These are phyloP conservation scores for Mycena latifolia DNA, from an alignment of 768 basidiomycete species.

Conservation along the genomic window DNA sequence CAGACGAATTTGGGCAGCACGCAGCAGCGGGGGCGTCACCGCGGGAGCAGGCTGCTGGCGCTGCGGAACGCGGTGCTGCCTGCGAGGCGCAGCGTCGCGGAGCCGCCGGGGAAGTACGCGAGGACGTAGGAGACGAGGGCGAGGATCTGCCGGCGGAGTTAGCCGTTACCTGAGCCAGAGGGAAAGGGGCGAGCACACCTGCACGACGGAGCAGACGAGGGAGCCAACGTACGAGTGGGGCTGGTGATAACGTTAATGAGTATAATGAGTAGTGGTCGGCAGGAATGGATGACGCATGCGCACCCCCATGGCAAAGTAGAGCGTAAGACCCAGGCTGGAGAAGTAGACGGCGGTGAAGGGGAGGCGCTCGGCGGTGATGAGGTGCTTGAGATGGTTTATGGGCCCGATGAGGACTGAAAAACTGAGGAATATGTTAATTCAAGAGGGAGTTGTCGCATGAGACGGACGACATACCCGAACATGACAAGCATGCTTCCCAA, in stretches of 20 bases:
- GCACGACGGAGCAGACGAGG: conserved; percentile 83
- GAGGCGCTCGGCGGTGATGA: conserved; percentile 83
- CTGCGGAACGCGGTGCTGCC: conserved; percentile 86
- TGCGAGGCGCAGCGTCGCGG: conserved; percentile 84
- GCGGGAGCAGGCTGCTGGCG: conserved; percentile 84
- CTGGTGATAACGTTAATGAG: conserved; percentile 54
- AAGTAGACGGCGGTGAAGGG: conserved; percentile 91
- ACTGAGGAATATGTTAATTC: conserved; percentile 50
- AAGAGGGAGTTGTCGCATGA: not conserved
- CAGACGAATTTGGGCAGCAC: not conserved
- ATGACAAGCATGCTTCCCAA: conserved; percentile 94
- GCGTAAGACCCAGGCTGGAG: conserved; percentile 83
- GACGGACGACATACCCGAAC: conserved; percentile 76
- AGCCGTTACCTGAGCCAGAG: not conserved
- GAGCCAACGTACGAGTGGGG: conserved; percentile 89
- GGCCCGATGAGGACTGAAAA: conserved; percentile 92
- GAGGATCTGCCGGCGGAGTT: conserved; percentile 65
- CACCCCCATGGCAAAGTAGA: conserved; percentile 94
- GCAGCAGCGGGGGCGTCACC: conserved; percentile 55
- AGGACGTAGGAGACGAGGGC: conserved; percentile 91
- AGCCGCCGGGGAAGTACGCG: conserved; percentile 96
- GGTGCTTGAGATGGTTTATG: conserved; percentile 91
- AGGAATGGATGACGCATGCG: conserved; percentile 48
- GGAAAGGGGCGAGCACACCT: conserved; percentile 56
- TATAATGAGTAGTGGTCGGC: conserved; percentile 8